Conservation (phyloP, 208 protist genomes). For the Sergeia podlipaevii region DNA sequence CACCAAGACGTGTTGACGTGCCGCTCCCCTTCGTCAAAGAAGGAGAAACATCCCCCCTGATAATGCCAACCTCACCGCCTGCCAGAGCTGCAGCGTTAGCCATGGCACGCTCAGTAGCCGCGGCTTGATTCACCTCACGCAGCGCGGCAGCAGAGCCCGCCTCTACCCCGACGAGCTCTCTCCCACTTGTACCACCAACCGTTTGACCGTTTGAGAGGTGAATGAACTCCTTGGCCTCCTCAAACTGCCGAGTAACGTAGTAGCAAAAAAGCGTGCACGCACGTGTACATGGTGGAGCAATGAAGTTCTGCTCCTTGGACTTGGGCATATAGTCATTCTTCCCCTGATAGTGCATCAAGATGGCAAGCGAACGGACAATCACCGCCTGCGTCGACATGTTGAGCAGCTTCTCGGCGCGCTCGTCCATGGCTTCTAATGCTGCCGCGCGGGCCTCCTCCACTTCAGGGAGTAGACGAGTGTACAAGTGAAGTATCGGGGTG, state of each 20-base stretch:
- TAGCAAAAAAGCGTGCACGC: conserved; percentile 88
- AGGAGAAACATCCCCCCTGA: no score
- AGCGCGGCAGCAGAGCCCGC: neutral
- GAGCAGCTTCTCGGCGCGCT: conserved; percentile 61
- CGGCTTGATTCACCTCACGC: neutral
- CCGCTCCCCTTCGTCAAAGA: no score
- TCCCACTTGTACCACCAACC: conserved; percentile 9
- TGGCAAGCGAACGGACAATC: conserved; percentile 66
- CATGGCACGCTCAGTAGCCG: neutral
- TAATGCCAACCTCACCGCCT: no score
- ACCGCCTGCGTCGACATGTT: conserved; percentile 80
- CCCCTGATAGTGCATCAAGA: conserved; percentile 73
- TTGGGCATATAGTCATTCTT: conserved; percentile 72
- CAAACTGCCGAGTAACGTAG: conserved; percentile 80
- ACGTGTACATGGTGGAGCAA: conserved; percentile 77
- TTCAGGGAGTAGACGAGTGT: conserved; percentile 42
- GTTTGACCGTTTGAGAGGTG: conserved; percentile 69
- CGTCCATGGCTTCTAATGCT: conserved; percentile 55
- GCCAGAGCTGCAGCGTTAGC: no score
- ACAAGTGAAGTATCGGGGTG: conserved; percentile 39
- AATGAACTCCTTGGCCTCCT: conserved; percentile 81
- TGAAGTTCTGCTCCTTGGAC: conserved; percentile 24
- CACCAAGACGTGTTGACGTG: no score
- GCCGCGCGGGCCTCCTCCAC: conserved; percentile 46
- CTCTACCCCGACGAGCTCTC: conserved; percentile 1